Percentiles rank a stretch among this genome's conserved stretches.
phyloP scores from a whole-genome alignment of 2,329 filamentous ascomycete genomes.

The Penicillium sp. region DNA sequence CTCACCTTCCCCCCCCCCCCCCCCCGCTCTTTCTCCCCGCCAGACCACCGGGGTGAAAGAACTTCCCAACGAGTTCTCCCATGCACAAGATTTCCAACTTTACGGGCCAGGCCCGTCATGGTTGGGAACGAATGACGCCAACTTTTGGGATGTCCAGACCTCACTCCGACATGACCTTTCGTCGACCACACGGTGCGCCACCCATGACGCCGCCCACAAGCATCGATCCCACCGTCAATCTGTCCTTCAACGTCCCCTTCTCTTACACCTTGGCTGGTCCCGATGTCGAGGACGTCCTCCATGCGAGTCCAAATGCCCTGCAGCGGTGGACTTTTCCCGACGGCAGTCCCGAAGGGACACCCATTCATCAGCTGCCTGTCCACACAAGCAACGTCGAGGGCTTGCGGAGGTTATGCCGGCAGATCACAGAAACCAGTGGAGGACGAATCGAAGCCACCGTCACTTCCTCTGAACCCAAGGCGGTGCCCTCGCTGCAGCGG shows the following conservation, averaged over 20 bases:
- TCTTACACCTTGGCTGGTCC: constrained; percentile 86
- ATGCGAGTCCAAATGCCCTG: constrained; percentile 81
- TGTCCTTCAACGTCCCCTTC: constrained; percentile 97
- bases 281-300: constrained; percentile 88
- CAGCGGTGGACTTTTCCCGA: constrained; percentile 90
- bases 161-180: constrained; percentile 53
- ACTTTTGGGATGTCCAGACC: constrained; percentile 59
- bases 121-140: constrained; percentile 62
- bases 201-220: constrained; percentile 61
- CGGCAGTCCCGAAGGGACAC: constrained; percentile 74
- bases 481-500: constrained; percentile 45
- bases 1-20: constrained; percentile 10
- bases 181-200: constrained; percentile 47
- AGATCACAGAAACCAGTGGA: constrained; percentile 63
- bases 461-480: constrained; percentile 72
- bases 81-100: constrained; percentile 67
- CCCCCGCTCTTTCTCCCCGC: constrained; percentile 22
- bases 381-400: constrained; percentile 80
- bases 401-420: constrained; percentile 71
- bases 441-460: constrained; percentile 78
- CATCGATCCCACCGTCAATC: constrained; percentile 73
- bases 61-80: constrained; percentile 15
- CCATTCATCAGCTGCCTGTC: constrained; percentile 84
- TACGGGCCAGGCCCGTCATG: constrained; percentile 60
- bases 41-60: constrained; percentile 34